Conservation (phyloP, 164 flowering plant genomes). For the Umbilicus rupestris region DNA sequence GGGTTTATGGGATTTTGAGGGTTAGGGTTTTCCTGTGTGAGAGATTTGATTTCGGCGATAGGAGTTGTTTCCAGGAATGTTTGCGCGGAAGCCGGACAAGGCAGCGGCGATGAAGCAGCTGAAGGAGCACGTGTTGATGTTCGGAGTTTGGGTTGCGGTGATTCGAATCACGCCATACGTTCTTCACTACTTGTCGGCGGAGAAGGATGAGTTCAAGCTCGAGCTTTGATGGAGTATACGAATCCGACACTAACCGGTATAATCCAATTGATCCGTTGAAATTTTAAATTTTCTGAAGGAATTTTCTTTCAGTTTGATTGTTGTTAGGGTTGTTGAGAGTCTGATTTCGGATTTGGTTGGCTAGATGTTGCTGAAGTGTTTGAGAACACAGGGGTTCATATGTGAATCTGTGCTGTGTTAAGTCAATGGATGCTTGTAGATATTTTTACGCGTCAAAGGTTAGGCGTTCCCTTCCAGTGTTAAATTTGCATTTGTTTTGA, state of each 20-base stretch:
- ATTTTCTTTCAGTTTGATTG: background rate
- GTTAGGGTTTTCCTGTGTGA: background rate
- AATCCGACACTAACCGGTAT: background rate
- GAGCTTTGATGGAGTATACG: background rate
- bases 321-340: background rate
- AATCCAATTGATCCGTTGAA: background rate
- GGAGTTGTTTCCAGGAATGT: constrained; percentile 69
- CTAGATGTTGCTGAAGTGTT: no score
- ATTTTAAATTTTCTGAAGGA: no score
- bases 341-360: no score
- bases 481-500: no score
- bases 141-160: constrained; percentile 53
- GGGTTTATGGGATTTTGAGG: background rate
- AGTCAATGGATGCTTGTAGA: no score
- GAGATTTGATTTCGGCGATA: background rate
- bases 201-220: constrained; percentile 28
- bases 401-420: no score
- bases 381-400: no score
- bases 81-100: constrained; percentile 73
- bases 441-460: no score
- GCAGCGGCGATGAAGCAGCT: constrained; percentile 71
- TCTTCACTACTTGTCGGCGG: constrained; percentile 54
- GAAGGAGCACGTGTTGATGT: constrained; percentile 43
- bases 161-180: constrained; percentile 71
- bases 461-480: no score